A percentile compares a stretch with the other conserved stretches of the same genome.
These are phyloP conservation scores for Penicillium expansum DNA, from an alignment of 2,329 filamentous ascomycete species.

Conservation along the genomic window DNA sequence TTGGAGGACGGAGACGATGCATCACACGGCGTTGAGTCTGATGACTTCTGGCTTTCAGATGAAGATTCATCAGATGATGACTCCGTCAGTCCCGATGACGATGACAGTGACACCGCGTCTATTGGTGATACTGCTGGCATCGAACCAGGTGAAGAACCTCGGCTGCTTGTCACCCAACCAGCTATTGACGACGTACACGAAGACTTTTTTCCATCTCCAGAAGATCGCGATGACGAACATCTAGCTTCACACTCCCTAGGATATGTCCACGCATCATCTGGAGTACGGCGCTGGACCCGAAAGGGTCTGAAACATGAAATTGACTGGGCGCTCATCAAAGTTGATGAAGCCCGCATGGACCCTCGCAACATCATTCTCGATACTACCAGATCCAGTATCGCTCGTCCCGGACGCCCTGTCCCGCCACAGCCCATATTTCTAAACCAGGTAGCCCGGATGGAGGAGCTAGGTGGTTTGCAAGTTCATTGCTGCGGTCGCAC, in stretches of 20 bases:
- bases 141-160: constrained; percentile 69
- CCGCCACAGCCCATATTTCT: constrained; percentile 45
- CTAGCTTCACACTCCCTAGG: constrained; percentile 77
- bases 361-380: constrained; percentile 64
- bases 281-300: constrained; percentile 72
- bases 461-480: constrained; percentile 65
- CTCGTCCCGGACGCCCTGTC: constrained; percentile 47
- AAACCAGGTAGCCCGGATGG: constrained; percentile 56
- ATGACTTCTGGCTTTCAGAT: constrained; percentile 47
- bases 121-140: constrained; percentile 76
- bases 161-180: constrained; percentile 83
- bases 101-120: constrained; percentile 56
- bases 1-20: constrained; percentile 49
- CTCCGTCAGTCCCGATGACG: constrained; percentile 46
- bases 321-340: constrained; percentile 89
- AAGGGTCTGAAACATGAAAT: constrained; percentile 81
- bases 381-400: constrained; percentile 15
- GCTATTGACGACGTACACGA: constrained; percentile 83
- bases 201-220: constrained; percentile 75
- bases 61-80: constrained; percentile 55
- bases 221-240: constrained; percentile 76
- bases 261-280: constrained; percentile 83
- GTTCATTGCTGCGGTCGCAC: constrained; percentile 90
- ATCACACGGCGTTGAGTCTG: constrained; percentile 38
- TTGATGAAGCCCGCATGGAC: constrained; percentile 68